Conservation (phyloP, 441 rosid genomes). For the Gossypium trilobum region DNA sequence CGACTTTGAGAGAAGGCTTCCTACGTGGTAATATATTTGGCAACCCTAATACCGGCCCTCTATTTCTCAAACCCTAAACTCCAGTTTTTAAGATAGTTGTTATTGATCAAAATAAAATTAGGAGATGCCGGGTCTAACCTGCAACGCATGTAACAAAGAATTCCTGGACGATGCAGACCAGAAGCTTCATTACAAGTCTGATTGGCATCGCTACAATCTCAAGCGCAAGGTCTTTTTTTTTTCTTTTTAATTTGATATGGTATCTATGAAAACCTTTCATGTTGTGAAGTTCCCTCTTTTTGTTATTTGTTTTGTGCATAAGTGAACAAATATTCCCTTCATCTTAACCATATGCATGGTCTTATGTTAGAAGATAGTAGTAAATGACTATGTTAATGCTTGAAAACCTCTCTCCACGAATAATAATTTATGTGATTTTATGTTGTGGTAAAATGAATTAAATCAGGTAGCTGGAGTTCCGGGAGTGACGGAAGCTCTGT, state of each 20-base stretch:
- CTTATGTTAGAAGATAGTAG: not conserved
- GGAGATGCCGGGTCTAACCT: constrained; percentile 61
- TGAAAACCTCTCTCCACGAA: not conserved
- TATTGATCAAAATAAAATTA: not conserved
- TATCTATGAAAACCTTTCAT: not conserved
- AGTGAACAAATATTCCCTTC: not conserved
- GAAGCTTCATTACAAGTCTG: constrained; percentile 80
- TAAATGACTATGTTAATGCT: not conserved
- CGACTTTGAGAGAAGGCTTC: constrained; percentile 16
- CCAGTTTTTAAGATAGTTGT: not conserved
- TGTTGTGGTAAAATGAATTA: not conserved
- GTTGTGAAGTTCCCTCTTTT: not conserved
- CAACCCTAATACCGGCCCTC: not conserved
- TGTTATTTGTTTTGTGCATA: not conserved
- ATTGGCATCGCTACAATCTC: constrained; percentile 96
- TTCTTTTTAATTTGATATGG: not conserved
- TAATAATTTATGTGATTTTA: not conserved
- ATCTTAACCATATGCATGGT: not conserved
- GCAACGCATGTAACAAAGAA: constrained; percentile 84
- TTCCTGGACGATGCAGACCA: constrained; percentile 64
- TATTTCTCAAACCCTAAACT: not conserved
- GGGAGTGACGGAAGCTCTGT: constrained; percentile 82
- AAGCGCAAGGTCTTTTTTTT: constrained; percentile 69
- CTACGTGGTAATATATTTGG: not conserved
- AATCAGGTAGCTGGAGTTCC: constrained; percentile 89